Evolutionary conservation across 305 asterid species (phyloP).

Genomic region (Petunia hybrid): DNA sequence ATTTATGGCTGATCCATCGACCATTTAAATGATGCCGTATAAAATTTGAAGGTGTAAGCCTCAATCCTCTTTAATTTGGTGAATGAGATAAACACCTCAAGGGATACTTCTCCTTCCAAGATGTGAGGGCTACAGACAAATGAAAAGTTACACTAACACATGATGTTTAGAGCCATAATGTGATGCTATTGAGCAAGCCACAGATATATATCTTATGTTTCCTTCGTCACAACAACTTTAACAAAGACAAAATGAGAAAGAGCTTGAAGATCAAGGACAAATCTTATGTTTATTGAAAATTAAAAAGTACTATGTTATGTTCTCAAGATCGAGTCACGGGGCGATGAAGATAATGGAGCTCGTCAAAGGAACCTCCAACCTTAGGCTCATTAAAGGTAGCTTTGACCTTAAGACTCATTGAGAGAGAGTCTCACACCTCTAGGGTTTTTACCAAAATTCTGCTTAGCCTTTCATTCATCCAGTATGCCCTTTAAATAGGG

Average conservation of each 20-base stretch:
- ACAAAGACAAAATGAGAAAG: neutral
- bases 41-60: neutral
- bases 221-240: neutral
- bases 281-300: neutral
- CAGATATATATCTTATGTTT: neutral
- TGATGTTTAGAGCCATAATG: neutral
- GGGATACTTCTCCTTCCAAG: neutral
- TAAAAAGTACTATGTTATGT: neutral
- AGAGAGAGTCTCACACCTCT: too few relatives aligned
- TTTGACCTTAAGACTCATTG: too few relatives aligned
- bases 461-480: too few relatives aligned
- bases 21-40: neutral
- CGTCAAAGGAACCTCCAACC: too few relatives aligned
- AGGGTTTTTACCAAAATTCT: too few relatives aligned
- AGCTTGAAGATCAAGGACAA: neutral
- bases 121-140: neutral
- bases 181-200: neutral
- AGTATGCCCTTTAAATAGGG: too few relatives aligned
- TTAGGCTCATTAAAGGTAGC: too few relatives aligned
- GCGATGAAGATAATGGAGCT: too few relatives aligned
- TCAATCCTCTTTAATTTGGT: neutral
- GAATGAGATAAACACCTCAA: slow-evolving; percentile 2
- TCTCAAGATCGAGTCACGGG: too few relatives aligned
- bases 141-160: neutral
- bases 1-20: neutral